phyloP scores from a whole-genome alignment of 2,329 filamentous ascomycete species.

The Xylariaceae sp. region DNA sequence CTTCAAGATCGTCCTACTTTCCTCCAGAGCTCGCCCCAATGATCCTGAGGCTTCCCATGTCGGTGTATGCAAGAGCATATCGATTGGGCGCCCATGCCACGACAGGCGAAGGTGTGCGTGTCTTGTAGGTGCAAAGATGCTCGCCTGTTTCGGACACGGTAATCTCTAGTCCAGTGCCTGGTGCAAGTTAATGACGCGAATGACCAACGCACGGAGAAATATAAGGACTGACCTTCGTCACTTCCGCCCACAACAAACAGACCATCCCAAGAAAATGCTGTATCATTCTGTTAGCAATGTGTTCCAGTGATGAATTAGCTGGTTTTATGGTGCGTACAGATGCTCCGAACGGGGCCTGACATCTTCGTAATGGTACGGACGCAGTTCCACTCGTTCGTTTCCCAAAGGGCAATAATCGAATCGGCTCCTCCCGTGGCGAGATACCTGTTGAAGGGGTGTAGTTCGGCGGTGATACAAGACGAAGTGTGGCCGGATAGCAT shows the following conservation, averaged over 20 bases:
- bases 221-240: slow-evolving; percentile 54
- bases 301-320: not conserved
- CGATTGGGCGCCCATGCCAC: slow-evolving; percentile 72
- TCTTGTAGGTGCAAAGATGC: slow-evolving; percentile 65
- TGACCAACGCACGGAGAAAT: not conserved
- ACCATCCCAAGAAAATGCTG: slow-evolving; percentile 73
- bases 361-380: slow-evolving; percentile 65
- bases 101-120: slow-evolving; percentile 56
- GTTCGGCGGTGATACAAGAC: slow-evolving; percentile 60
- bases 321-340: slow-evolving; percentile 45
- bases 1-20: slow-evolving; percentile 32
- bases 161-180: slow-evolving; percentile 60
- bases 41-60: slow-evolving; percentile 63
- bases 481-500: slow-evolving; percentile 68
- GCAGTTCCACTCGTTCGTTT: slow-evolving; percentile 72
- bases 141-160: slow-evolving; percentile 71
- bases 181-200: slow-evolving; percentile 16
- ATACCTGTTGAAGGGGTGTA: slow-evolving; percentile 66
- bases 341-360: slow-evolving; percentile 62
- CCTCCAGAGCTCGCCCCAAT: slow-evolving; percentile 52
- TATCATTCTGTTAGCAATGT: slow-evolving; percentile 23
- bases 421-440: slow-evolving; percentile 72
- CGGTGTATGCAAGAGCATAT: slow-evolving; percentile 70
- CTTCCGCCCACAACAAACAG: slow-evolving; percentile 69
- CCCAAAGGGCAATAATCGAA: slow-evolving; percentile 70